Evolutionary conservation across 345 rosid species (phyloP), one percentile per base, ranked within the genome.

Genomic region (Brassica incana): DNA sequence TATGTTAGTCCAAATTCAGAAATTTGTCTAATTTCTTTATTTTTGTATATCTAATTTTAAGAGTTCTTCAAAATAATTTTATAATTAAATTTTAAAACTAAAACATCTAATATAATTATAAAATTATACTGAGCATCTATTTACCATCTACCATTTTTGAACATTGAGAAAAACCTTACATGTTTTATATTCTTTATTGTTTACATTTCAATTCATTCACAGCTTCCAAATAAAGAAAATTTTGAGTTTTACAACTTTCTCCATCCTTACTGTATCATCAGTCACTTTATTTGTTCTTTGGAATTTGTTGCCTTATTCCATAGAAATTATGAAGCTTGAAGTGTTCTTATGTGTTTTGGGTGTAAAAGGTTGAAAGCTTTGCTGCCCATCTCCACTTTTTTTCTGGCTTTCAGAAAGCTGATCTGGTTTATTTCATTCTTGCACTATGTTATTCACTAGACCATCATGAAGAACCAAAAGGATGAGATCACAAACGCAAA

Each of bases 401-500:
- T 9, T 56, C 25, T 27, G 50, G 67, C 60, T 67, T 38, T 67
- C 6, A 27, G 40, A 48, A 48, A 48, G 54, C 58, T n/a, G 58
- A 5, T 50, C 5, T 50, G 16, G 5, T 50, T n/a, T 50, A 2
- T 33, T 77, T 59, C 36, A 63, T 68, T 72, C 67, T 48, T 60
- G 72, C 48, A 75, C 35, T n/a, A 10, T 52, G 73, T 43, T 50
- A 16, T 14, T 14, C 77, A 63, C 11, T 72, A 33, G n/a, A 56
- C 75, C 52, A 27, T 71, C 36, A 64, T 15, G 70, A 71, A 64
- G 43, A 52, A 71, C 81, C 58, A 77, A 71, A 71, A 23, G 14
- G 65, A 71, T 77, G 81, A 64, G 65, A 77, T 77, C 20, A 71
- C 54, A 77, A 71, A 64, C 50, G 32, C 76, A 8, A 77, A 50